phyloP scores from a whole-genome alignment of 345 rosid species.

The Stellera chamaejasme region DNA sequence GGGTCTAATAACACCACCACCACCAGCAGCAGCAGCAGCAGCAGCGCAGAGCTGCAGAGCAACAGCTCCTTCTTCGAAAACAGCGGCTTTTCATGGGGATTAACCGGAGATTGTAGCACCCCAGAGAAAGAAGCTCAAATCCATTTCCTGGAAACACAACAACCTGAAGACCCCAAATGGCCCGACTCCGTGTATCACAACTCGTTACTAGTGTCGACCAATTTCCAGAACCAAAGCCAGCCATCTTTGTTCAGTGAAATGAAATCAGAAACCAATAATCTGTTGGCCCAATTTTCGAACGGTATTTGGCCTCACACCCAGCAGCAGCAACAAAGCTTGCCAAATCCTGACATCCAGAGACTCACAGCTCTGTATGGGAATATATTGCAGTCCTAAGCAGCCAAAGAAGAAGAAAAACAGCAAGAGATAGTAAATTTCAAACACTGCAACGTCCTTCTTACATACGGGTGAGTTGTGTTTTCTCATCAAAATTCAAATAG shows the following conservation, averaged over 20 bases:
- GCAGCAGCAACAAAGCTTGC: slow-evolving; percentile 33
- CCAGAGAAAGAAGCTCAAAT: slow-evolving; percentile 34
- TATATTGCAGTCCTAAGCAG: slow-evolving; percentile 16
- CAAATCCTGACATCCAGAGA: slow-evolving; percentile 29
- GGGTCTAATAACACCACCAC: slow-evolving; percentile 13
- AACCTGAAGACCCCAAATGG: slow-evolving; percentile 35
- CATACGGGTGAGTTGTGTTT: slow-evolving; percentile 23
- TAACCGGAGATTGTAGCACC: slow-evolving; percentile 32
- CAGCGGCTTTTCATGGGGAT: slow-evolving; percentile 46
- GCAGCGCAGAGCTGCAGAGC: slow-evolving; percentile 43
- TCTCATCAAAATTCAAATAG: no score
- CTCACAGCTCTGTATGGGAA: slow-evolving; percentile 31
- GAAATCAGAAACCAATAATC: slow-evolving; percentile 60
- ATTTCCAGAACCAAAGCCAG: slow-evolving; percentile 51
- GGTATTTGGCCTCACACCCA: slow-evolving; percentile 45
- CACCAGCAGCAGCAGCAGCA: slow-evolving; percentile 32
- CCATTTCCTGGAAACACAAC: slow-evolving; percentile 21
- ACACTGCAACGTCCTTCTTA: slow-evolving; percentile 15
- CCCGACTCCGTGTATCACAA: slow-evolving; percentile 34
- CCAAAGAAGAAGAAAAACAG: not conserved
- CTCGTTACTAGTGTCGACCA: slow-evolving; percentile 39
- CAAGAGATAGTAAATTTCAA: not conserved
- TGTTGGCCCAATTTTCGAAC: slow-evolving; percentile 28
- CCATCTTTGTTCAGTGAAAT: slow-evolving; percentile 49
- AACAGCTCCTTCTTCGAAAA: slow-evolving; percentile 44